Percentiles rank a stretch among this genome's conserved stretches.
phyloP scores from a whole-genome alignment of 768 basidiomycete genomes.

The Naganishia onofrii region DNA sequence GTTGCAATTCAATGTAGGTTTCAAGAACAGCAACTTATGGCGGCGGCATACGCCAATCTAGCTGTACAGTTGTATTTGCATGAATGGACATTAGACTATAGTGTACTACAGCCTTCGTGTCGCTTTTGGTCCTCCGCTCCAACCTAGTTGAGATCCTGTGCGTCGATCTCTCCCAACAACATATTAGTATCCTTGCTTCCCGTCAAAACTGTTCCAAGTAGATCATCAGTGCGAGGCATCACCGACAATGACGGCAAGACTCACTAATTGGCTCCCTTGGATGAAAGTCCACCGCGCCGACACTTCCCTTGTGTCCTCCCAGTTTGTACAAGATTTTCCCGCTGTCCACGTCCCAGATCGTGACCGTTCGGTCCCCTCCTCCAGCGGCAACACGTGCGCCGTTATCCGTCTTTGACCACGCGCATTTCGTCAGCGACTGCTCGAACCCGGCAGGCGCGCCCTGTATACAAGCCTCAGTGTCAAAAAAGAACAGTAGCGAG shows the following conservation, averaged over 20 bases:
- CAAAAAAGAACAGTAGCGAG: background rate
- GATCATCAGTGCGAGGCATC: constrained; percentile 3
- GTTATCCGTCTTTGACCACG: constrained; percentile 68
- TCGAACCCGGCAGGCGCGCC: constrained; percentile 96
- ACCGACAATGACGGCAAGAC: constrained; percentile 49
- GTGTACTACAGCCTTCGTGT: constrained; percentile 10
- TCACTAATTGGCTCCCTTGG: constrained; percentile 90
- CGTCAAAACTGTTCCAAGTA: constrained; percentile 67
- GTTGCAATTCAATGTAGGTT: constrained; percentile 90
- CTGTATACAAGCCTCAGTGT: constrained; percentile 34
- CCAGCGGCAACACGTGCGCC: constrained; percentile 54
- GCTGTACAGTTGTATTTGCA: background rate
- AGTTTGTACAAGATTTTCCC: constrained; percentile 56
- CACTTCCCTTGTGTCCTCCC: constrained; percentile 94
- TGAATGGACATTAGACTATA: background rate
- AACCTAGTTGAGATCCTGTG: constrained; percentile 42
- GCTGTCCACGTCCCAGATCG: constrained; percentile 53
- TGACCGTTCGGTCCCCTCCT: constrained; percentile 55
- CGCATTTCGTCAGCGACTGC: constrained; percentile 72
- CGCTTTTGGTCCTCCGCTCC: constrained; percentile 2
- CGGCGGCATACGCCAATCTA: constrained; percentile 35
- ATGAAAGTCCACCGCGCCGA: constrained; percentile 92
- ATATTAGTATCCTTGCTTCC: constrained; percentile 89
- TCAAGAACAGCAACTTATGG: constrained; percentile 55
- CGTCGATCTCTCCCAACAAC: constrained; percentile 84